A percentile compares a stretch with the other conserved stretches of the same genome.
Evolutionary conservation across 2,329 filamentous ascomycete species (phyloP).

Genomic region (Rutstroemia sp.): DNA sequence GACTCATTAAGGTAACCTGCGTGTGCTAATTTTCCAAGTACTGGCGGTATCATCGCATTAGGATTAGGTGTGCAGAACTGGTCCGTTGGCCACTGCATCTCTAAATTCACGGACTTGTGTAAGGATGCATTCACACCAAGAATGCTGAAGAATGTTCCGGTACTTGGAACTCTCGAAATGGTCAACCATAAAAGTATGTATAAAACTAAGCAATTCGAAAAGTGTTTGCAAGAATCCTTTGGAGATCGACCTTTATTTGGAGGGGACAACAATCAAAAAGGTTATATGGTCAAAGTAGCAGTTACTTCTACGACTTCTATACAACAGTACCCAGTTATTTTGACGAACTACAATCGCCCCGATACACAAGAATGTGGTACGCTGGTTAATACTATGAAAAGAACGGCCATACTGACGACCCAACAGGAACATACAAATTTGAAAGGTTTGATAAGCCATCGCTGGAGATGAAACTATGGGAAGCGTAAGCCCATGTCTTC

Average conservation of each 20-base stretch:
- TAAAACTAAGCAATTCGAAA: slow-evolving; percentile 32
- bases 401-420: not conserved
- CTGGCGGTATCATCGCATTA: slow-evolving; percentile 8
- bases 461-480: slow-evolving; percentile 40
- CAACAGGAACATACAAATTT: slow-evolving; percentile 31
- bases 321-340: slow-evolving; percentile 33
- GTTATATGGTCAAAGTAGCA: slow-evolving; percentile 32
- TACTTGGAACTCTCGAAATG: slow-evolving; percentile 19
- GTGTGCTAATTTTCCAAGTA: not conserved
- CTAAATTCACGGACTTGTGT: slow-evolving; percentile 4
- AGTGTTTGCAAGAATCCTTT: slow-evolving; percentile 30
- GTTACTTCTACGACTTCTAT: slow-evolving; percentile 36
- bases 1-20: not conserved
- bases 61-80: slow-evolving; percentile 5
- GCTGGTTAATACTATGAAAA: not conserved
- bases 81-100: slow-evolving; percentile 6
- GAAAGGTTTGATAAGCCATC: slow-evolving; percentile 32
- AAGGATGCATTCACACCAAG: slow-evolving; percentile 26
- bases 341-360: slow-evolving; percentile 38
- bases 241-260: slow-evolving; percentile 33
- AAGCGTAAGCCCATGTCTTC: slow-evolving; percentile 32
- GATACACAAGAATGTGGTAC: slow-evolving; percentile 9
- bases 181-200: slow-evolving; percentile 29
- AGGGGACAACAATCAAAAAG: slow-evolving; percentile 14
- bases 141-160: slow-evolving; percentile 29